Conservation (phyloP, 2,329 filamentous ascomycete genomes). For the Colletotrichum simmondsii region DNA sequence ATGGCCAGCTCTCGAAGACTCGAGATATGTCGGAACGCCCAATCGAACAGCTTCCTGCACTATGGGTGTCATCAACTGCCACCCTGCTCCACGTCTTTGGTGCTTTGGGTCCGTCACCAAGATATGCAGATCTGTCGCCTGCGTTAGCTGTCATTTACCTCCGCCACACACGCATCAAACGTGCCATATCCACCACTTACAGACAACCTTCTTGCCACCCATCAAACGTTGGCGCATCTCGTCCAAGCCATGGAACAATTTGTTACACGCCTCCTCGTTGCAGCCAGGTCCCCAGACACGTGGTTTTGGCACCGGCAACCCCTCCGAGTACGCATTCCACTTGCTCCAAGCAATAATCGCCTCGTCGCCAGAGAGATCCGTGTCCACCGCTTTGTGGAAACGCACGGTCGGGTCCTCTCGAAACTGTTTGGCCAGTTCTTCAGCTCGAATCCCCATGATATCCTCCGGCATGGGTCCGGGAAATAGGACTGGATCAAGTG, state of each 20-base stretch:
- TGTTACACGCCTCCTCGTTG: constrained; percentile 46
- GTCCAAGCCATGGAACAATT: constrained; percentile 45
- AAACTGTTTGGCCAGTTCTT: constrained; percentile 36
- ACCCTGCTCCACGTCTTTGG: constrained; percentile 48
- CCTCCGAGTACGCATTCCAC: constrained; percentile 47
- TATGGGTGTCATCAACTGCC: constrained; percentile 47
- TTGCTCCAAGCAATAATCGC: constrained; percentile 47
- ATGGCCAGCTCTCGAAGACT: constrained; percentile 46
- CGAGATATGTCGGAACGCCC: constrained; percentile 48
- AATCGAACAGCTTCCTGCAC: constrained; percentile 49
- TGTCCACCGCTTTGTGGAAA: constrained; percentile 34
- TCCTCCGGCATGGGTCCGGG: constrained; percentile 43
- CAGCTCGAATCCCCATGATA: constrained; percentile 37
- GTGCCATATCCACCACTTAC: constrained; percentile 40
- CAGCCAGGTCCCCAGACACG: constrained; percentile 41
- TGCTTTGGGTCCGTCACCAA: constrained; percentile 51
- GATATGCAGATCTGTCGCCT: constrained; percentile 46
- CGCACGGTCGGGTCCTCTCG: constrained; percentile 27
- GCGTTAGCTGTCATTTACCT: constrained; percentile 11
- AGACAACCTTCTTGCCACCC: constrained; percentile 45
- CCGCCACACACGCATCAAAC: background rate
- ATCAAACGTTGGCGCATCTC: constrained; percentile 43
- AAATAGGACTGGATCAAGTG: constrained; percentile 36
- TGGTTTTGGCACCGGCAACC: constrained; percentile 37
- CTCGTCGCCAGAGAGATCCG: constrained; percentile 35